Base-by-base conservation (phyloP, 192 early-diverging fungal genomes). In the Gorgonomyces haynaldii region DNA sequence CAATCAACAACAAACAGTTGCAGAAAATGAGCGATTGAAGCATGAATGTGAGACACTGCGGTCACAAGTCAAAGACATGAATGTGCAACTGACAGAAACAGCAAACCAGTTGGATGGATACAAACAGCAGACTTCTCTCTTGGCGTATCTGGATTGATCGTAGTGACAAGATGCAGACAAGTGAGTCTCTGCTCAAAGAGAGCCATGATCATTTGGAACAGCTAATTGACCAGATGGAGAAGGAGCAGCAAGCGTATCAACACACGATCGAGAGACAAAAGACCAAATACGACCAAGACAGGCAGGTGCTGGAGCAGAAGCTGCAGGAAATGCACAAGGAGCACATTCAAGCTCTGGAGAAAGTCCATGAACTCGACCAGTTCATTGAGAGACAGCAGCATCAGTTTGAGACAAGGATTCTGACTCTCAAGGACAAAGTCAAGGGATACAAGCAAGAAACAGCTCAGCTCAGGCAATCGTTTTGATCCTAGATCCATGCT, bases 401-500 rank as follows among this genome's bases (percentile, higher is more conserved):
- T 16, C 24, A 54, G 2, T 62, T 57, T 44, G 55, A 57, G 34
- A 31, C 31, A 2, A 62, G 54, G 32, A 37, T 53, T 3, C 20
- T 30, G 25, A 12, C 17, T 17, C 15, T 57, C 13, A 58, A 50
- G 23, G 32, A 35, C 8, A 41, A 43, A 20, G 43, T 45, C 22
- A 50, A 51, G 31, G 45, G 28, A 9, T 64, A 40, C 31, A 64
- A 64, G 39, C 45, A 44, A 3, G 61, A 64, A 27, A 54, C 45
- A 13, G 28, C 21, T 0, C 17, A 35, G 13, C 47, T 64, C 16
- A 42, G 52, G 45, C 22, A 50, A 17, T 20, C 19, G 41, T n/a
- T 23, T n/a, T n/a, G n/a, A n/a, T n/a, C n/a, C n/a, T n/a, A n/a
- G n/a, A n/a, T n/a, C 45, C 17, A 34, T 0, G 0, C n/a, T 24